A percentile compares a stretch with the other conserved stretches of the same genome.
Conservation (phyloP, 768 basidiomycete genomes). For the Hygrophorus pudorinus region DNA sequence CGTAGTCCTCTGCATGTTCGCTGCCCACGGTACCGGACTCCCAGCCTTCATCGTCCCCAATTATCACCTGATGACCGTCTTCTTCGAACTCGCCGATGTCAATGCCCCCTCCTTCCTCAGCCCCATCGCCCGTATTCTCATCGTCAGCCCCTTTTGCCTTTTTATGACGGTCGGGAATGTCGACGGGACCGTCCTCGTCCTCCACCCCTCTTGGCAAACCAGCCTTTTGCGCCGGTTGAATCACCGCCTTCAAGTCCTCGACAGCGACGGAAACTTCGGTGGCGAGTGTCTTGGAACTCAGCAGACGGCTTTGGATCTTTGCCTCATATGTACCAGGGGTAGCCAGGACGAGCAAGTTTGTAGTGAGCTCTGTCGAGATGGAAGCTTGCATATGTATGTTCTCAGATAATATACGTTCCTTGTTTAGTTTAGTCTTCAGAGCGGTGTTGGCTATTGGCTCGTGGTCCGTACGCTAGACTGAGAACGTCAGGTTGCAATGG, state of each 20-base stretch:
- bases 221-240: too few relatives aligned
- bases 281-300: constrained; percentile 71
- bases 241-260: constrained; percentile 33
- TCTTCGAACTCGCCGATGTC: constrained; percentile 8
- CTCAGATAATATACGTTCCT: constrained; percentile 49
- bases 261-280: constrained; percentile 43
- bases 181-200: constrained; percentile 7
- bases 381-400: constrained; percentile 37
- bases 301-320: constrained; percentile 62
- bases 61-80: constrained; percentile 15
- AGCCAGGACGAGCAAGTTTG: constrained; percentile 22
- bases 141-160: constrained; percentile 15
- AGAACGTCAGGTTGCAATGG: neutral
- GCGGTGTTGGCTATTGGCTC: constrained; percentile 55
- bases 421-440: constrained; percentile 63
- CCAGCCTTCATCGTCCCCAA: constrained; percentile 25
- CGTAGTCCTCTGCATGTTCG: neutral
- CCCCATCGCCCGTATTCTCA: constrained; percentile 13
- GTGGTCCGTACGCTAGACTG: constrained; percentile 42
- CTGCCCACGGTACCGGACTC: constrained; percentile 30
- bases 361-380: constrained; percentile 34
- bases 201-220: too few relatives aligned
- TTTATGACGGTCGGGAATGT: constrained; percentile 11
- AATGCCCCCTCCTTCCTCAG: constrained; percentile 13
- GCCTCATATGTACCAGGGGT: constrained; percentile 32